phyloP scores from a whole-genome alignment of 441 rosid species.

The Adansonia rubrostipa region DNA sequence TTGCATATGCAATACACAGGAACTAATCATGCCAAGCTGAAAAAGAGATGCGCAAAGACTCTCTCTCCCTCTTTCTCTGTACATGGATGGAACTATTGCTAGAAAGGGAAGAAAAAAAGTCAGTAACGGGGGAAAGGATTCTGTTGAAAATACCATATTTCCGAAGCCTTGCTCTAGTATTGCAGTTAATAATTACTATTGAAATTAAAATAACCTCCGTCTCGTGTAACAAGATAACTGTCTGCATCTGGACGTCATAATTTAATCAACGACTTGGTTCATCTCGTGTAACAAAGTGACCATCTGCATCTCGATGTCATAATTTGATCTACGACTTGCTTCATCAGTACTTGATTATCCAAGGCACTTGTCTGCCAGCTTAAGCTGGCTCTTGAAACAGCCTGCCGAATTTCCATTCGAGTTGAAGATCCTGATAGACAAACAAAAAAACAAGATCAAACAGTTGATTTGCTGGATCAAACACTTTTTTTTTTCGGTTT shows the following conservation, averaged over 20 bases:
- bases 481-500: neutral
- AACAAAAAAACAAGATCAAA: neutral
- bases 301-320: neutral
- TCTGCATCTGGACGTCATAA: no score
- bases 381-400: neutral
- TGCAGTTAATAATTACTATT: neutral
- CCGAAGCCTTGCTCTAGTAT: conserved; percentile 12
- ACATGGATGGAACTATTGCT: neutral
- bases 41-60: conserved; percentile 1
- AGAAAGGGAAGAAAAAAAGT: no score
- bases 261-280: no score
- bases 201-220: conserved; percentile 1
- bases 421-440: conserved; percentile 27
- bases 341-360: neutral
- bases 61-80: neutral
- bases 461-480: neutral
- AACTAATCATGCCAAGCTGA: neutral
- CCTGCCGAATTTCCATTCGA: neutral
- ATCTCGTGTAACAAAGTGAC: neutral
- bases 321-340: conserved; percentile 2
- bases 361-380: neutral
- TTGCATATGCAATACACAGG: no score
- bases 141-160: neutral
- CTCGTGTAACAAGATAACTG: no score
- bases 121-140: neutral